Evolutionary conservation across 768 basidiomycete species (phyloP).

Genomic region (Pleurotus tuber-regium): DNA sequence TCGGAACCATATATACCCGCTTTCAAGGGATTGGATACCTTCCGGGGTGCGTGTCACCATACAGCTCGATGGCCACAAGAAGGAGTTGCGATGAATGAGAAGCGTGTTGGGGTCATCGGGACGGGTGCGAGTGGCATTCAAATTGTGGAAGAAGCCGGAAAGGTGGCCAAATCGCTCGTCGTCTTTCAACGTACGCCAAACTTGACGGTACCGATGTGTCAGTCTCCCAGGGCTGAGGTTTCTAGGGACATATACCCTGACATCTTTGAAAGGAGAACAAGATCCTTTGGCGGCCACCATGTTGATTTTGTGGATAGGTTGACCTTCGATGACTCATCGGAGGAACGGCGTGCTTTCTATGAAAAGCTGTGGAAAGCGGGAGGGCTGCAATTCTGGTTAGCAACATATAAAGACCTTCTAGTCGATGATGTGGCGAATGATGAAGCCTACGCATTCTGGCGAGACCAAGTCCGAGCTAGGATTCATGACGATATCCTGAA

Average conservation of each 20-base stretch:
- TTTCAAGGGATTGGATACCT: constrained; percentile 19
- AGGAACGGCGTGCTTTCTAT: constrained; percentile 19
- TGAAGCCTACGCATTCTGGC: constrained; percentile 23
- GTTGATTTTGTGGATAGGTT: constrained; percentile 13
- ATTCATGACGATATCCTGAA: constrained; percentile 18
- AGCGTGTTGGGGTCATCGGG: constrained; percentile 24
- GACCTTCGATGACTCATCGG: constrained; percentile 15
- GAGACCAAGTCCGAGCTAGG: constrained; percentile 19
- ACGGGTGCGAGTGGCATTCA: constrained; percentile 27
- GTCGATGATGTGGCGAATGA: constrained; percentile 18
- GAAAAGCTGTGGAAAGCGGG: constrained; percentile 23
- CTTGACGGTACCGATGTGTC: constrained; percentile 45
- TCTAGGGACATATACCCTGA: constrained; percentile 18
- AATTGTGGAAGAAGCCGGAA: constrained; percentile 21
- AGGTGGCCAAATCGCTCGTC: constrained; percentile 19
- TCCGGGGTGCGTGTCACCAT: constrained; percentile 21
- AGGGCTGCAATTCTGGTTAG: constrained; percentile 21
- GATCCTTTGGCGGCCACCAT: constrained; percentile 20
- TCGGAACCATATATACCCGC: constrained; percentile 21
- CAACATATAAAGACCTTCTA: constrained; percentile 16
- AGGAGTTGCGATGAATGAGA: constrained; percentile 18
- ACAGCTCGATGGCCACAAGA: constrained; percentile 21
- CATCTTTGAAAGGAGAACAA: constrained; percentile 17
- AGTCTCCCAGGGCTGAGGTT: constrained; percentile 56
- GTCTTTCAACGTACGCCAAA: constrained; percentile 38